Base-by-base conservation (phyloP, 202 grass and related monocot genomes). In the Brachypodium distachyon region DNA sequence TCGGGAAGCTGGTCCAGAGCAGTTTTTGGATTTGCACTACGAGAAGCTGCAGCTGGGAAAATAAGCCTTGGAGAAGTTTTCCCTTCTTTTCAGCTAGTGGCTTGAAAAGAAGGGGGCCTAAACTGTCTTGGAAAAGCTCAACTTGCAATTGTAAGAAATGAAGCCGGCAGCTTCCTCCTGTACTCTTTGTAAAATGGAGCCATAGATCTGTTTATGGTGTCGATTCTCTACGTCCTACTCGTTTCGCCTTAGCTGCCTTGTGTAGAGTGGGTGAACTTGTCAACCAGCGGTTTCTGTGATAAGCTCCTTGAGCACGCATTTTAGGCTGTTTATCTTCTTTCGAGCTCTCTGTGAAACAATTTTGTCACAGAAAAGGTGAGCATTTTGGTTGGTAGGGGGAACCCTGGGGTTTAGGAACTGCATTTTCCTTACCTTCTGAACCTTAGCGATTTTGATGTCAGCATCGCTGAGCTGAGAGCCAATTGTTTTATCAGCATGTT, bases 301-400 rank as follows among this genome's bases (percentile, higher is more conserved):
- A 14, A 67, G 23, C 63, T 67, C 63, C 63, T 44, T 67, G 39
- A 67, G 63, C 18, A 67, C 40, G 18, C 70, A 84, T 69, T 94
- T 95, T 55, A 98, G 74, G 39, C 80, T 40, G 7, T 72, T 87
- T 87, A 98, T 92, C 77, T 70, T 95, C 83, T 87, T 92, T 47
- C 80, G 61, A 3, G 91, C 85, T 85, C 89, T 80, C 95, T 98
- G 85, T 58, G 81, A 56, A 63, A 12, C 29, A 77, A 59, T 40
- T 50, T 31, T 56, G 18, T 3, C n/a, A n/a, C n/a, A 16, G 55
- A 70, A 41, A n/a, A 76, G 21, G 36, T 80, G 37, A 70, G 13
- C 17, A 78, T 63, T 54, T n/a, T 34, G 42, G 25, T 61, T 9
- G 12, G 59, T 29, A 52, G 9, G 37, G n/a, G 31, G n/a, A 5